Evolutionary conservation across 2,329 filamentous ascomycete species (phyloP).

Genomic region (Aphanoascus verrucosus): DNA sequence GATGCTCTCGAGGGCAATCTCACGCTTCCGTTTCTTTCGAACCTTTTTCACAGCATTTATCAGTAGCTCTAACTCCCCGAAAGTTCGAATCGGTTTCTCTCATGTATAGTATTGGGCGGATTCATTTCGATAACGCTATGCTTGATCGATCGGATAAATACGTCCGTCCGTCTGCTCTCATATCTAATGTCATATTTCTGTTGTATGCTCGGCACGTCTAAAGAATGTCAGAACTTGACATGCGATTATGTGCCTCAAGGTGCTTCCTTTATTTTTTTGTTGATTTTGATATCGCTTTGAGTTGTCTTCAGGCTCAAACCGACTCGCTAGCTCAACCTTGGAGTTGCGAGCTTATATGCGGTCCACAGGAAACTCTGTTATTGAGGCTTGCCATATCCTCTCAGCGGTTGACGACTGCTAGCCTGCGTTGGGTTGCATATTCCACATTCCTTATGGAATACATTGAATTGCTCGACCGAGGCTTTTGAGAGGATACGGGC

Average conservation of each 20-base stretch:
- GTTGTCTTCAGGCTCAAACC: too few relatives aligned
- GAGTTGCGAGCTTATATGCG: too few relatives aligned
- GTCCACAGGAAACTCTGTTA: too few relatives aligned
- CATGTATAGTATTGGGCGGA: background rate
- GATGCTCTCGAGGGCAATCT: background rate
- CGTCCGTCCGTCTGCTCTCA: background rate
- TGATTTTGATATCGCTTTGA: too few relatives aligned
- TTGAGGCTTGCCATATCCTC: too few relatives aligned
- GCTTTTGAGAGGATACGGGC: too few relatives aligned
- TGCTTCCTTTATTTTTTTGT: background rate
- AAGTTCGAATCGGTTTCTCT: background rate
- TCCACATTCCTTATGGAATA: too few relatives aligned
- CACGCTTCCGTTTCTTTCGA: background rate
- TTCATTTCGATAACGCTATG: background rate
- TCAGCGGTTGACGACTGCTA: too few relatives aligned
- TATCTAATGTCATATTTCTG: background rate
- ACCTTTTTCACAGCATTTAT: background rate
- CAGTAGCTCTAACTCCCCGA: background rate
- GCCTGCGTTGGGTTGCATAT: too few relatives aligned
- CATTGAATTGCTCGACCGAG: too few relatives aligned
- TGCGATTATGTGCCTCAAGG: background rate
- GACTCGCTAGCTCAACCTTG: too few relatives aligned
- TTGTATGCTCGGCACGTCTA: background rate
- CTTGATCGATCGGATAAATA: background rate
- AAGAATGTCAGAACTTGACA: background rate